These are phyloP conservation scores for Erodium trifolium DNA, from an alignment of 441 rosid species.

Conservation along the genomic window DNA sequence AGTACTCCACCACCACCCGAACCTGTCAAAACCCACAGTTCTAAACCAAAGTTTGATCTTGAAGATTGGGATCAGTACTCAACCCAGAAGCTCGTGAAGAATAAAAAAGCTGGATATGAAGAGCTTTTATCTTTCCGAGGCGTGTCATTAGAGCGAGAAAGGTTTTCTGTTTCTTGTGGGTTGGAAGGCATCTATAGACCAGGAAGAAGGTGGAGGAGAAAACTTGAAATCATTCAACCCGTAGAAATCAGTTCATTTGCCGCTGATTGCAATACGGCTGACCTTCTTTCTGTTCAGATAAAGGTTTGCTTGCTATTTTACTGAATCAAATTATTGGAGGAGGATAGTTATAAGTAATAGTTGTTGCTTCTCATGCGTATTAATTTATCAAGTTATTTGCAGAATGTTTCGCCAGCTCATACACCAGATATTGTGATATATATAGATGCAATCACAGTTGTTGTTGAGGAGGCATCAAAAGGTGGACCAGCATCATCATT, in stretches of 20 bases:
- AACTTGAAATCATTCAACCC: slow-evolving; percentile 87
- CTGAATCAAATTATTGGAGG: not conserved
- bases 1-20: slow-evolving; percentile 46
- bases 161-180: slow-evolving; percentile 95
- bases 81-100: slow-evolving; percentile 36
- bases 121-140: slow-evolving; percentile 82
- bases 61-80: slow-evolving; percentile 67
- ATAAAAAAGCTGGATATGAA: slow-evolving; percentile 45
- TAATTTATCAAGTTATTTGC: slow-evolving; percentile 26
- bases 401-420: slow-evolving; percentile 77
- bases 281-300: slow-evolving; percentile 92
- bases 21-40: slow-evolving; percentile 51
- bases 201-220: slow-evolving; percentile 94
- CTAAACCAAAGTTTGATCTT: slow-evolving; percentile 69
- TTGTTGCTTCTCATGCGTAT: not conserved
- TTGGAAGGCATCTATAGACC: slow-evolving; percentile 88
- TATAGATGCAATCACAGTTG: slow-evolving; percentile 81
- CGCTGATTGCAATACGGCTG: slow-evolving; percentile 89
- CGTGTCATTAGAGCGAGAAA: slow-evolving; percentile 71
- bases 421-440: slow-evolving; percentile 64
- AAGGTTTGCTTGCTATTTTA: slow-evolving; percentile 39
- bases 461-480: slow-evolving; percentile 72
- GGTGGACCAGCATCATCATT: slow-evolving; percentile 59
- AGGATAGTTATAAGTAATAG: not conserved
- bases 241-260: slow-evolving; percentile 75